Base-by-base conservation (phyloP, 306 rosid species). In the Luffa acutangula region DNA sequence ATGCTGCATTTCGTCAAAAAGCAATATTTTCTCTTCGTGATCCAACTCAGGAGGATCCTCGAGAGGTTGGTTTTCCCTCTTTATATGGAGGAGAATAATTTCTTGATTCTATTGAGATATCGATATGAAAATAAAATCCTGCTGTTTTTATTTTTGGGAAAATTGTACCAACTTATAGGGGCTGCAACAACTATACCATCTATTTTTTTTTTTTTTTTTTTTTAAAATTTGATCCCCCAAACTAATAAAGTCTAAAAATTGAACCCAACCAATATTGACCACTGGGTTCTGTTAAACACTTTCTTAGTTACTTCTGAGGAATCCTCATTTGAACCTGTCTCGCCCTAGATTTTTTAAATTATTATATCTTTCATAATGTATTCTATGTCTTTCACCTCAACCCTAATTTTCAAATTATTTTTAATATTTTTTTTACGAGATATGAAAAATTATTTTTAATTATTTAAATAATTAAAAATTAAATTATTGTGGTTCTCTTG, bases 41-140 rank as follows among this genome's bases (percentile, higher is more conserved):
- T 87, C 91, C 99, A 71, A 82, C 97, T 1, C 99, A 95, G 78
- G 99, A 95, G 88, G 99, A 95, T 90, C 97, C 99, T 25, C 92
- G 99, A 81, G 99, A 95, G 99, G 99, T 95, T 74, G 48, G 37
- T 58, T 83, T 34, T 37, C 56, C 10, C 57, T 18, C 76, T 57
- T 72, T 64, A 53, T 36, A 62, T 56, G 6, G 12, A 42, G 33
- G 76, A 51, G 17, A 53, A 67, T 51, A 57, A 20, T 13, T 71
- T 71, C 72, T 37, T 81, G 82, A 62, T 80, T 75, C 58, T 78
- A 49, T 25, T n/a, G 49, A 81, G 54, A 67, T 66, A 66, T 67
- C 12, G 7, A 57, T 84, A 41, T 62, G 78, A 34, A 56, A 67
- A 79, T 36, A 56, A 66, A 79, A 53, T 56, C 65, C 36, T 54